phyloP scores from a whole-genome alignment of 768 basidiomycete genomes.

The Phanerodontia chrysosporium region DNA sequence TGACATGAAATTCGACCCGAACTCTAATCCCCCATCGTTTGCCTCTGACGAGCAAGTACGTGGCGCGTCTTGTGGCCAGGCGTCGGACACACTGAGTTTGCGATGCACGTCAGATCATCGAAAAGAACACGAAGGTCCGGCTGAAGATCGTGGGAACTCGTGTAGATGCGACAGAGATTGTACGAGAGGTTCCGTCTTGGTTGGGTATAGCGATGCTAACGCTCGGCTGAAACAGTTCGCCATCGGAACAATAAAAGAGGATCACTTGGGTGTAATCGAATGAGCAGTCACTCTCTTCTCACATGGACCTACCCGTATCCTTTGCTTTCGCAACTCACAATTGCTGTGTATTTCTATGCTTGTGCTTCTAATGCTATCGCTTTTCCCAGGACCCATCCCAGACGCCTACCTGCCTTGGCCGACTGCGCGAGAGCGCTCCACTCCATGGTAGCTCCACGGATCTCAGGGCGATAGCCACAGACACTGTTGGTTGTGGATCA shows the following conservation, averaged over 20 bases:
- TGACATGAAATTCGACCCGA: constrained; percentile 93
- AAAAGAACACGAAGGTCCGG: constrained; percentile 88
- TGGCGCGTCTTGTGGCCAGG: background rate
- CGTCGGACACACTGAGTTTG: background rate
- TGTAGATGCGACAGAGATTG: constrained; percentile 97
- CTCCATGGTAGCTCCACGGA: constrained; percentile 3
- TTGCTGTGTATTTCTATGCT: background rate
- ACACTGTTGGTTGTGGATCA: constrained; percentile 1
- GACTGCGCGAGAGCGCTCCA: background rate
- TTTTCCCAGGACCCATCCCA: background rate
- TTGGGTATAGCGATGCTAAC: too few species aligned
- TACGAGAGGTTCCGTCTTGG: constrained; percentile 45
- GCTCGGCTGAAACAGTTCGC: too few species aligned
- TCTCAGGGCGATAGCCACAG: too few species aligned
- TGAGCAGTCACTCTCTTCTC: constrained; percentile 22
- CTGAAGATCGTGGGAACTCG: constrained; percentile 98
- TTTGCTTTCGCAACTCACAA: background rate
- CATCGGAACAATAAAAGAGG: constrained; percentile 97
- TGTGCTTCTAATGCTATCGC: constrained; percentile 2
- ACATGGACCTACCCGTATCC: background rate
- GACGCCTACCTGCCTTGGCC: background rate
- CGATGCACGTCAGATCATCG: constrained; percentile 62
- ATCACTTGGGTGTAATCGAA: constrained; percentile 92
- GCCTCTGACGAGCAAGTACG: constrained; percentile 83
- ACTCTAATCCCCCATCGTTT: constrained; percentile 95